Base-by-base conservation (phyloP, 495 filamentous ascomycete species). In the Tetracladium marchalianum region DNA sequence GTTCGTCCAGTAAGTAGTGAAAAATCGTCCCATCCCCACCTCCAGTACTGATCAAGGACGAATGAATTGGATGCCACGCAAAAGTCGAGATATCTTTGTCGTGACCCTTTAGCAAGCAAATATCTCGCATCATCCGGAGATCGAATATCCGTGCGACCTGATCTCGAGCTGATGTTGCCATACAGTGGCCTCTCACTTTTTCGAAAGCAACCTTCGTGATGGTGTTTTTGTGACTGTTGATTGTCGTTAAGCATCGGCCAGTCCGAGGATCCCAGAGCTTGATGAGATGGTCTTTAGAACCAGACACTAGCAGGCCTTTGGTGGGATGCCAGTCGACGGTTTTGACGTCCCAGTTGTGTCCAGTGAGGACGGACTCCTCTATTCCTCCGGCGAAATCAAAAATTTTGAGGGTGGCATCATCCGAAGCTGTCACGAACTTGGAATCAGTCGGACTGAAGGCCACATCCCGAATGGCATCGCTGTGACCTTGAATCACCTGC, bases 181-280 rank as follows among this genome's bases (percentile, higher is more conserved):
- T 73, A 22, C 94, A 78, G 43, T 86, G 78, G 9, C 83, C 87
- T 53, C 82, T 85, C 2, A 78, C 80, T 15, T 78, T 81, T 51
- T 95, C 90, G 56, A 98, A 98, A 18, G 81, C 62, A 0, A 87
- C 90, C 57, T 87, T 87, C 1, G 87, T 87, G 40, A 98, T 87
- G 11, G 86, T 90, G 55, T 95, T 96, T 58, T 98, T 97, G 64
- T 97, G 92, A n/a, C 86, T 90, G 62, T 94, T 89, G 10, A 98
- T 77, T 0, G 90, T 97, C 1, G 89, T 96, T 53, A 98, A 67
- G 55, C 87, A 95, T 13, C 87, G 77, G 9, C 86, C 80, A 8
- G 84, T 94, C 41, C 92, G 75, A 16, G 92, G 92, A 61, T 98
- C 92, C 92, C 92, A 98, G 41, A 98, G 78, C 59, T 97, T 97